Percentiles rank a stretch among this genome's conserved stretches.
Conservation (phyloP, 2,329 filamentous ascomycete species). For the Fonsecaea monophora region DNA sequence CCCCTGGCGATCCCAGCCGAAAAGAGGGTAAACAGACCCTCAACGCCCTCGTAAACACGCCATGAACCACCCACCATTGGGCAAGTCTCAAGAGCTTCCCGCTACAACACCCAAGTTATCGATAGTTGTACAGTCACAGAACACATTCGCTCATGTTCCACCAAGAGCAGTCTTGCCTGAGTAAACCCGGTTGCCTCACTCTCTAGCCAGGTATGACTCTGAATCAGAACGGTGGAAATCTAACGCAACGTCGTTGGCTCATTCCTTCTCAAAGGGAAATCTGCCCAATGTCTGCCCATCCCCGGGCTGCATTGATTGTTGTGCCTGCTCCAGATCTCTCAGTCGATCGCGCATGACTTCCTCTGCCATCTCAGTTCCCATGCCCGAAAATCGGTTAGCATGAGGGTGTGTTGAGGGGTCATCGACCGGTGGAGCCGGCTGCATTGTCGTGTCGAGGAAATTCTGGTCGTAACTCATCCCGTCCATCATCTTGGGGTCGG, state of each 20-base stretch:
- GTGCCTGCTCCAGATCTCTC: conserved; percentile 56
- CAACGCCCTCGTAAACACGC: not conserved
- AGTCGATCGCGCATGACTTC: conserved; percentile 68
- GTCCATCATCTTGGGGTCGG: conserved; percentile 70
- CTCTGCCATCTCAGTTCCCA: conserved; percentile 65
- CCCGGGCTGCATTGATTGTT: conserved; percentile 23
- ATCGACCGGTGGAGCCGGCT: conserved; percentile 61
- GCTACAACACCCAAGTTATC: not conserved
- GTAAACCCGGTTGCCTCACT: not conserved
- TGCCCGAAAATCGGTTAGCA: conserved; percentile 38
- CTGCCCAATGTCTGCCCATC: conserved; percentile 37
- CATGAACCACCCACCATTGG: not conserved
- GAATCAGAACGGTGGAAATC: not conserved
- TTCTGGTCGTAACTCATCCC: conserved; percentile 68
- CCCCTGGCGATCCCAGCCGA: not conserved
- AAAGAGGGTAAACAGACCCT: conserved; percentile 3
- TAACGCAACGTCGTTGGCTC: conserved; percentile 7
- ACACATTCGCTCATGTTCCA: not conserved
- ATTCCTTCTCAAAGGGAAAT: conserved; percentile 41
- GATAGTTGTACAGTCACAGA: conserved; percentile 14
- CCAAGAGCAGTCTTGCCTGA: not conserved
- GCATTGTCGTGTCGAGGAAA: conserved; percentile 69
- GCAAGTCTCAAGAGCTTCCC: conserved; percentile 2
- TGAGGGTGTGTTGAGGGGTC: conserved; percentile 37
- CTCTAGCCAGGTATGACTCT: not conserved